phyloP scores from a whole-genome alignment of 441 rosid genomes.

The Erysimum pusillum region DNA sequence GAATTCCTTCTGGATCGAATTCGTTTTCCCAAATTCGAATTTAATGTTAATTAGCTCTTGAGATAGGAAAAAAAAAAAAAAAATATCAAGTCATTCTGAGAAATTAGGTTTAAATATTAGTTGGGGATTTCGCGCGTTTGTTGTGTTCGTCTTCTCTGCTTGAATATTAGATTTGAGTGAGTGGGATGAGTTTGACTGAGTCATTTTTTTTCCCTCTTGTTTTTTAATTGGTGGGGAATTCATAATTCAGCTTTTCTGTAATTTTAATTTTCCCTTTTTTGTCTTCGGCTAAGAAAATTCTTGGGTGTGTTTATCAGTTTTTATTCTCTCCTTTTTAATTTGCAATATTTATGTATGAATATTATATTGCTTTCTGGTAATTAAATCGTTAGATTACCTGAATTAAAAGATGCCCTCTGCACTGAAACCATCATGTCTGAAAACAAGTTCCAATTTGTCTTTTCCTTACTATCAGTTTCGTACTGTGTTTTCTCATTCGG shows the following conservation, averaged over 20 bases:
- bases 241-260: constrained; percentile 39
- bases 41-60: too few species aligned
- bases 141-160: constrained; percentile 42
- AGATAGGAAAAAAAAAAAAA: too few species aligned
- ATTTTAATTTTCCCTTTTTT: constrained; percentile 26
- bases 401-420: constrained; percentile 52
- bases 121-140: constrained; percentile 58
- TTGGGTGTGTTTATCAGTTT: constrained; percentile 45
- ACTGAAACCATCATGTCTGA: constrained; percentile 54
- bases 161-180: constrained; percentile 47
- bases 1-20: not conserved
- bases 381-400: constrained; percentile 44
- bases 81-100: not conserved
- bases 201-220: constrained; percentile 38
- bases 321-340: constrained; percentile 27
- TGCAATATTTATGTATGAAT: constrained; percentile 24
- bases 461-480: constrained; percentile 43
- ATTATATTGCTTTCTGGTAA: constrained; percentile 43
- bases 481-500: not conserved
- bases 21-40: not conserved
- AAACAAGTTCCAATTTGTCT: constrained; percentile 68
- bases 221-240: constrained; percentile 39
- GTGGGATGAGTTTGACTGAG: constrained; percentile 57
- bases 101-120: constrained; percentile 34
- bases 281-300: constrained; percentile 41